Conservation (phyloP, 2,329 filamentous ascomycete species). For the Colletotrichum siamense region DNA sequence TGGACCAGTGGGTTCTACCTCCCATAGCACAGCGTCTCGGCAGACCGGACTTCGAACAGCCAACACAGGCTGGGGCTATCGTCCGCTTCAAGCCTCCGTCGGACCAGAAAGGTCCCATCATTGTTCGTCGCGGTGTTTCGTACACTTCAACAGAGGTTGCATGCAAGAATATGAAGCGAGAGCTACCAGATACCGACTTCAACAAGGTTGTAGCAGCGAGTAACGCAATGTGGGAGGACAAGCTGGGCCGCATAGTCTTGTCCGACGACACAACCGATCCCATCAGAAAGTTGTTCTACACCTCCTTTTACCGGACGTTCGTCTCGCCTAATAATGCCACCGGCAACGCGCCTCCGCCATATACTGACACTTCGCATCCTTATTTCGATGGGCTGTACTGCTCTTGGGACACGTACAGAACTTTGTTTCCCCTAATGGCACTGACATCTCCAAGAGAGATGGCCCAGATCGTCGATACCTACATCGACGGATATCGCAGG, state of each 20-base stretch:
- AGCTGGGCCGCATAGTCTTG: background rate
- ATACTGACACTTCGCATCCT: background rate
- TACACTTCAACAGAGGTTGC: background rate
- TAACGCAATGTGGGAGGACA: background rate
- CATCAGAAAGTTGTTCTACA: background rate
- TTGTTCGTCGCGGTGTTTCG: background rate
- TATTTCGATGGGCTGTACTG: slow-evolving; percentile 6
- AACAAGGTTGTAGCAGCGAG: background rate
- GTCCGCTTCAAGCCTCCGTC: background rate
- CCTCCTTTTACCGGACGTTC: background rate
- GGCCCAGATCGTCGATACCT: background rate
- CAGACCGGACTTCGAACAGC: background rate
- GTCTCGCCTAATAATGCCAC: slow-evolving; percentile 1
- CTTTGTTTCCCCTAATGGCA: background rate
- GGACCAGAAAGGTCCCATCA: background rate
- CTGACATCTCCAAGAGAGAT: background rate
- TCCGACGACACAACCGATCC: background rate
- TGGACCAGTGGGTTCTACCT: background rate
- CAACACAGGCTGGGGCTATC: background rate
- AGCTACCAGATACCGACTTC: background rate
- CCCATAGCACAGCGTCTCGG: background rate
- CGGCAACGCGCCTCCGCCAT: background rate
- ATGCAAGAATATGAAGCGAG: background rate
- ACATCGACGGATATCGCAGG: background rate
- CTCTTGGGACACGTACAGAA: background rate